Conservation (phyloP, 2,329 filamentous ascomycete genomes). For the Thielaviopsis punctulata region DNA sequence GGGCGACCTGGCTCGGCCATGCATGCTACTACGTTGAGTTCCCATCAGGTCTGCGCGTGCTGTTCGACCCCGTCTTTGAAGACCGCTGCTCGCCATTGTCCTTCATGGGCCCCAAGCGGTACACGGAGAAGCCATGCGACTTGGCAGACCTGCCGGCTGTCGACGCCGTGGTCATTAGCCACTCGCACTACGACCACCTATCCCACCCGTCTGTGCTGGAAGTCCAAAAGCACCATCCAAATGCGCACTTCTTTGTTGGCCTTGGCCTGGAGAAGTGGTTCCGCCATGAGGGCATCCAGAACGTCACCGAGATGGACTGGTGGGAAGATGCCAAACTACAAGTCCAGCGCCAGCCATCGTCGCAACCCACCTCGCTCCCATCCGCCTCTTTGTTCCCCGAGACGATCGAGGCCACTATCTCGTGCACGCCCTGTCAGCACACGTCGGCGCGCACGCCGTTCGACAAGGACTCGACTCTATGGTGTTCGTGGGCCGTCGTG, state of each 20-base stretch:
- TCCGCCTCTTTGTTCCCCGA: conserved; percentile 17
- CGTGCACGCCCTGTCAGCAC: conserved; percentile 75
- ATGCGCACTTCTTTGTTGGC: conserved; percentile 76
- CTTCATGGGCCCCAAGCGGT: conserved; percentile 57
- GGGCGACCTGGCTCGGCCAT: conserved; percentile 89
- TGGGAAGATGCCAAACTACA: conserved; percentile 72
- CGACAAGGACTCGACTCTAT: conserved; percentile 62
- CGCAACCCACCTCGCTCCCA: conserved; percentile 15
- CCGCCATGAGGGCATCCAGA: conserved; percentile 45
- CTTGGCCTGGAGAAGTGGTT: conserved; percentile 78
- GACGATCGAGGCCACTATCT: conserved; percentile 53
- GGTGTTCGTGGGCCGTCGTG: conserved; percentile 70
- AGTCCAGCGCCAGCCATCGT: conserved; percentile 23
- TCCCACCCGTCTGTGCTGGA: conserved; percentile 59
- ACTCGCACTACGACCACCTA: conserved; percentile 88
- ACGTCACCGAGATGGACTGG: conserved; percentile 86
- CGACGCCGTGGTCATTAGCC: conserved; percentile 66
- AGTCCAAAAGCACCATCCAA: conserved; percentile 52
- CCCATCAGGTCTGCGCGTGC: conserved; percentile 64
- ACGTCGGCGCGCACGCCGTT: conserved; percentile 49
- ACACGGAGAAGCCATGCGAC: conserved; percentile 58
- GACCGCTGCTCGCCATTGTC: conserved; percentile 65
- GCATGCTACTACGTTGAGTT: conserved; percentile 90
- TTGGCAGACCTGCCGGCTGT: conserved; percentile 62
- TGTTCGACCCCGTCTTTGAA: conserved; percentile 90